Conservation (phyloP, 495 filamentous ascomycete species). For the Neurospora pannonica region DNA sequence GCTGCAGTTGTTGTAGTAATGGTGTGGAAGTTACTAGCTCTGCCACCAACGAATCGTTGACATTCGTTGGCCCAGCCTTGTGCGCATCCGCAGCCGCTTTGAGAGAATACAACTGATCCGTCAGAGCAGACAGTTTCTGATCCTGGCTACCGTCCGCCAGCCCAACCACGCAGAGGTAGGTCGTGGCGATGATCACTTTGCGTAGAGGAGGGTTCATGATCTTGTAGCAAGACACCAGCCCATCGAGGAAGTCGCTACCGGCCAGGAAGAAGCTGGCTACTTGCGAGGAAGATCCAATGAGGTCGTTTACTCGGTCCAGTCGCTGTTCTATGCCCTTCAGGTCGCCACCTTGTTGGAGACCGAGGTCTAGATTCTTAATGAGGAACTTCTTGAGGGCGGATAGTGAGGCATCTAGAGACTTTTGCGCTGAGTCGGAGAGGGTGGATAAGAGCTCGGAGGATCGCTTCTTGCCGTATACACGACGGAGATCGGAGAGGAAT, state of each 20-base stretch:
- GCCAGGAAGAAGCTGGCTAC: constrained; percentile 58
- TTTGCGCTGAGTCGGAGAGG: constrained; percentile 23
- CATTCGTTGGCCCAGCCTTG: constrained; percentile 39
- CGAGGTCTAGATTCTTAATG: constrained; percentile 41
- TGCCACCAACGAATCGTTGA: constrained; percentile 46
- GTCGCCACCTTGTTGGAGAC: constrained; percentile 29
- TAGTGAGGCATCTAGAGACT: constrained; percentile 26
- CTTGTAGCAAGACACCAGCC: constrained; percentile 55
- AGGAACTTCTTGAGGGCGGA: constrained; percentile 33
- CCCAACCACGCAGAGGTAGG: constrained; percentile 62
- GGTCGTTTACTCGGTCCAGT: constrained; percentile 37
- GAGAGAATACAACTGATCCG: constrained; percentile 75
- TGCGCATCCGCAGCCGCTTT: constrained; percentile 55
- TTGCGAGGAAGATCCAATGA: constrained; percentile 45
- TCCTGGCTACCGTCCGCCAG: constrained; percentile 44
- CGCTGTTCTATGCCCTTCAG: constrained; percentile 36
- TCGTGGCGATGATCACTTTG: constrained; percentile 54
- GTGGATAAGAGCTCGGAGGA: constrained; percentile 16
- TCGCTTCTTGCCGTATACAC: constrained; percentile 45
- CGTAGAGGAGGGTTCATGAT: constrained; percentile 48
- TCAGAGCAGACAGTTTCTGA: constrained; percentile 57
- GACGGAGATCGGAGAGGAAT: constrained; percentile 49
- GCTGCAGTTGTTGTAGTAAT: constrained; percentile 38
- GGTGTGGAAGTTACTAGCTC: constrained; percentile 57
- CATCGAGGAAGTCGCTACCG: constrained; percentile 79